Base-by-base conservation (phyloP, 2,329 filamentous ascomycete species). In the Xylariaceae sp. region DNA sequence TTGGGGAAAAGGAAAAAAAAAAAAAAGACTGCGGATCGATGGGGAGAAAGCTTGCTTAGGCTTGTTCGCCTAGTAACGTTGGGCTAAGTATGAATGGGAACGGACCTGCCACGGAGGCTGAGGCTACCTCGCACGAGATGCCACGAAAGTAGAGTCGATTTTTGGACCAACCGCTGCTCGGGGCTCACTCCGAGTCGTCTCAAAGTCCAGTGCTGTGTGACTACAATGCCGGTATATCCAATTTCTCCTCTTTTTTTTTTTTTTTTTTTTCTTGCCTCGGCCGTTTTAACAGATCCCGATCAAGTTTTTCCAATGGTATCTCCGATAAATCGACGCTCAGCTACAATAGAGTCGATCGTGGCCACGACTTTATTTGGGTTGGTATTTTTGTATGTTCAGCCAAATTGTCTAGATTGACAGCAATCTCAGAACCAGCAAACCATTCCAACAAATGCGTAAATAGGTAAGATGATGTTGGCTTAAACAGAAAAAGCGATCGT, bases 141-240 rank as follows among this genome's bases (percentile, higher is more conserved):
- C 58, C 61, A 64, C 59, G 62, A 51, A 59, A 58, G 53, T 52
- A 60, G 53, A 52, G 50, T 54, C 50, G 55, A 59, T 56, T 57
- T 55, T 55, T 59, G 60, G 59, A 55, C 54, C 55, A 64, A 63
- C 57, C 62, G 61, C 60, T 50, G 49, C 57, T 62, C 57, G 58
- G 54, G 57, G 53, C 60, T 63, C 60, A 56, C 60, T 59, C 59
- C 58, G 58, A 55, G 47, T 50, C 57, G 58, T 55, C 56, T 60
- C 57, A 56, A 58, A 55, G 54, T 50, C 59, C 61, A 60, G 56
- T 60, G 61, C 59, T 65, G 65, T 68, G 61, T 60, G 59, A 66
- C 65, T 63, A 55, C 48, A 61, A 58, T 58, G 54, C 57, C 60
- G 57, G 58, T 60, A 56, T 58, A 50, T 47, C 52, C 47, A 50